Base-by-base conservation (phyloP, 169 alveolate species). In the Plasmodium relictum region DNA sequence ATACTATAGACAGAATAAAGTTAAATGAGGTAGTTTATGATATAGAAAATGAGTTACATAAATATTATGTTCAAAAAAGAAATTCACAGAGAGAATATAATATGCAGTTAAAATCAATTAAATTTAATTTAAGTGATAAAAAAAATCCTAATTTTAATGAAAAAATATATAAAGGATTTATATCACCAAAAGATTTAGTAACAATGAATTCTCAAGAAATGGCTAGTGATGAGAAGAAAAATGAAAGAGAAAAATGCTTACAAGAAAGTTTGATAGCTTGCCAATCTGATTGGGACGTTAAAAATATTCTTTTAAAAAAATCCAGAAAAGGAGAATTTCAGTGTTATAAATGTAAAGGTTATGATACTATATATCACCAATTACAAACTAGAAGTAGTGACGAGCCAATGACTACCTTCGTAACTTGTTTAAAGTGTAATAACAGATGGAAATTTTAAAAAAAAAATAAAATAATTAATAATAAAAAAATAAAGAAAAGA, bases 351-450 rank as follows among this genome's bases (percentile, higher is more conserved):
- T 98, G 99, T 89, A 93, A 95, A 50, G 94, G 98, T 0, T 94
- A 93, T 61, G 97, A 96, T 50, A 97, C 99, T 7, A 95, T 95
- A 8, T 97, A 96, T 90, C 89, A 88, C 63, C 99, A 98, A 93
- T 91, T 96, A 95, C 99, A 98, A 93, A 98, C 99, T 3, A 94
- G 99, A 87, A 96, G 99, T 6, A 98, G 99, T 42, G 99, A 98
- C 93, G 99, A 98, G 89, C 99, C 99, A 68, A 98, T 98, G 99
- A 98, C 99, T 10, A 95, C 99, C 74, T 98, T 98, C 76, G 99
- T 98, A 16, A 95, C 97, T 37, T 98, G 99, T 71, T 91, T 97
- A 18, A 96, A 97, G 73, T 98, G 99, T 92, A 96, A 95, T 24
- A 94, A 97, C 88, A 88, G 97, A 12, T 98, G 99, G 99, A 98